phyloP scores from a whole-genome alignment of 345 rosid genomes.

The Psidium guajava region DNA sequence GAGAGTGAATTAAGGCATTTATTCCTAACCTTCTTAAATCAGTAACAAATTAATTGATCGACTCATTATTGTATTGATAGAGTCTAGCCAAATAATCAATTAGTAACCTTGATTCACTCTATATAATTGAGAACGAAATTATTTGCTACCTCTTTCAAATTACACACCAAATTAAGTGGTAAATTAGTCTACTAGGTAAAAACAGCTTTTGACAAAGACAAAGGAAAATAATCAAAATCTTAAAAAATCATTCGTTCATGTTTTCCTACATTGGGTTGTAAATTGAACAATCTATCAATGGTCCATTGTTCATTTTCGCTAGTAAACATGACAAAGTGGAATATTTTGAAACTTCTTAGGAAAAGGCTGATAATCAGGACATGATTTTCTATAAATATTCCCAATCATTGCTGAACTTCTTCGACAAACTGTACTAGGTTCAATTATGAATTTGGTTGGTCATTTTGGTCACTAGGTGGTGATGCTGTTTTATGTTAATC shows the following conservation, averaged over 20 bases:
- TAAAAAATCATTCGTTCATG: background rate
- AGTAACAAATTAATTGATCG: background rate
- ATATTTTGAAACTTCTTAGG: background rate
- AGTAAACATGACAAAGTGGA: background rate
- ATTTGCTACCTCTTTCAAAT: background rate
- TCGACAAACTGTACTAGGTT: background rate
- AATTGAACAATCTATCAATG: background rate
- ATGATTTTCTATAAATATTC: background rate
- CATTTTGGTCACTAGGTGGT: background rate
- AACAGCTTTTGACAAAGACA: background rate
- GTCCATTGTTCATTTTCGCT: background rate
- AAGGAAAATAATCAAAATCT: background rate
- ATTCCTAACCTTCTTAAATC: background rate
- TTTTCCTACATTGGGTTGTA: background rate
- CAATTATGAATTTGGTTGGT: background rate
- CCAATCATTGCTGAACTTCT: background rate
- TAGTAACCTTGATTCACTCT: background rate
- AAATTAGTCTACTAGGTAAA: background rate
- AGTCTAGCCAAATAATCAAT: background rate
- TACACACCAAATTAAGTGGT: background rate
- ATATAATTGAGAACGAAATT: background rate
- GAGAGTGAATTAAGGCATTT: background rate
- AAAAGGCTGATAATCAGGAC: background rate
- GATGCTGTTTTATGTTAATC: background rate
- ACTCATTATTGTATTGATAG: background rate